Base-by-base conservation (phyloP, 495 filamentous ascomycete species). In the Letharia columbiana region DNA sequence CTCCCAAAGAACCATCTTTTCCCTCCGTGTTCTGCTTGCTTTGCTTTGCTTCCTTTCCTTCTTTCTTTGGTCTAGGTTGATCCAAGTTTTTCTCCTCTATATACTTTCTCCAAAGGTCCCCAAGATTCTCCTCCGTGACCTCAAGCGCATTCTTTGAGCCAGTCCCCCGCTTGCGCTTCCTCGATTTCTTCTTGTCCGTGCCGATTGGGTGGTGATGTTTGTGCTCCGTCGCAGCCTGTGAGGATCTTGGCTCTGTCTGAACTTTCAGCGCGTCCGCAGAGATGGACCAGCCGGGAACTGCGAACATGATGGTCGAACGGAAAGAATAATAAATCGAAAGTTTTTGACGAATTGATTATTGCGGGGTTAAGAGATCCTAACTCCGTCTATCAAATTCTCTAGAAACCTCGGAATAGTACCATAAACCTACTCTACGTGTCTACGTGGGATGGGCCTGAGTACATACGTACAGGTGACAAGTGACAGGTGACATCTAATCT, bases 201-300 rank as follows among this genome's bases (percentile, higher is more conserved):
- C 31, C 17, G 40, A 74, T 76, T 0, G 31, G 40, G 17, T 78
- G 73, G 7, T 64, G 49, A 42, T 75, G 42, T 61, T 67, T 64
- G 44, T 65, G 49, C 2, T 58, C 71, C 73, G 71, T 40, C 72
- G 66, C 62, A 61, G 41, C 31, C 33, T 31, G 44, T 20, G 74
- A 58, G 11, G 67, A 69, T 56, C 73, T 58, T n/a, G 70, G 60
- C 41, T 84, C 80, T 40, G 77, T 81, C 77, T 96, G 91, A 33
- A 83, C 75, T 75, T 89, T 90, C 61, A 92, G 83, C 58, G 78
- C 79, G 69, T 84, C 82, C 62, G 86, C 81, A 67, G 90, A 82
- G 37, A 97, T 79, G 31, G 89, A 88, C 90, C 92, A 96, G 67
- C 93, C 94, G 68, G 89, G 89, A 62, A 97, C 92, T 7, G 92